Conservation (phyloP, 2,329 filamentous ascomycete species). For the Penicillium thymicola region DNA sequence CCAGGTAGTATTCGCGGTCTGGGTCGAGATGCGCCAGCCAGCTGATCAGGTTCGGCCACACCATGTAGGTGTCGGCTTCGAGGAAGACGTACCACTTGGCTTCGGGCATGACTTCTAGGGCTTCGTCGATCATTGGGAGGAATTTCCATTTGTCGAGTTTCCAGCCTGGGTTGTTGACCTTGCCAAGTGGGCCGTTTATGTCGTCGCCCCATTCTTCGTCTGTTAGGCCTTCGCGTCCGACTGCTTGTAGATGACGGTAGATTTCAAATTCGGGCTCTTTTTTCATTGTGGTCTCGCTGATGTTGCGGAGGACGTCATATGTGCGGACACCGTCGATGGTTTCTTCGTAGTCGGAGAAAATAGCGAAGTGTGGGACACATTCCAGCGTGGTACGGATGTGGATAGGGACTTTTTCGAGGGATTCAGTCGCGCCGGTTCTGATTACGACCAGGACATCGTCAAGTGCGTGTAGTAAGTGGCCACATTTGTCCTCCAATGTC, state of each 20-base stretch:
- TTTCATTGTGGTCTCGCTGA: constrained; percentile 18
- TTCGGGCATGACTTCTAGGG: constrained; percentile 41
- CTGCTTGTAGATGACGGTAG: constrained; percentile 46
- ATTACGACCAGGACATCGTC: constrained; percentile 28
- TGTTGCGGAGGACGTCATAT: constrained; percentile 26
- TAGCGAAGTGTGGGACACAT: constrained; percentile 28
- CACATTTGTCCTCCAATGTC: constrained; percentile 15
- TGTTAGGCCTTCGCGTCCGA: constrained; percentile 42
- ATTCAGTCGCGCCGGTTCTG: constrained; percentile 31
- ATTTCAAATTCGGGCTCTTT: constrained; percentile 47
- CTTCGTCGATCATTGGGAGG: constrained; percentile 51
- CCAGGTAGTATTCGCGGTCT: constrained; percentile 48
- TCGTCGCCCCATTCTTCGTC: constrained; percentile 26
- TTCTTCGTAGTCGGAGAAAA: constrained; percentile 33
- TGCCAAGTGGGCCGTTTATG: constrained; percentile 34
- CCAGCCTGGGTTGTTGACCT: constrained; percentile 47
- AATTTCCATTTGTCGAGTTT: constrained; percentile 58
- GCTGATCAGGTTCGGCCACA: constrained; percentile 50
- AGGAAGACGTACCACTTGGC: constrained; percentile 58
- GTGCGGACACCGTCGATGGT: constrained; percentile 24
- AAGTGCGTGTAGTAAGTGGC: constrained; percentile 17
- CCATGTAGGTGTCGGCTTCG: constrained; percentile 56
- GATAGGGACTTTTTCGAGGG: constrained; percentile 27
- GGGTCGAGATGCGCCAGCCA: constrained; percentile 52
- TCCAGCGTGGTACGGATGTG: constrained; percentile 28